These are phyloP conservation scores for Gossypium gossypioides DNA, from an alignment of 441 rosid species.

Conservation along the genomic window DNA sequence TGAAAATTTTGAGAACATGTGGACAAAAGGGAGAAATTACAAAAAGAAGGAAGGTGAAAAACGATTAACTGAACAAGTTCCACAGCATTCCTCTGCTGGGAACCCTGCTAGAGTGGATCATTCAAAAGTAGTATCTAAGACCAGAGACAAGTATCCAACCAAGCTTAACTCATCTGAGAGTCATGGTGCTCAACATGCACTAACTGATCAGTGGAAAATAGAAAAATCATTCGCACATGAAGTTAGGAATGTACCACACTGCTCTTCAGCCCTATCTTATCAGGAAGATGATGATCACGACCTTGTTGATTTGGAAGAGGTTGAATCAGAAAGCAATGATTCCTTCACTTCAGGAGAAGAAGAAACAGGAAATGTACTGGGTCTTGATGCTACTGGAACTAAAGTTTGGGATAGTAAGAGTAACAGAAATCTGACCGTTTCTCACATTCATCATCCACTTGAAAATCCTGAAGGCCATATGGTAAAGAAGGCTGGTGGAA, in stretches of 20 bases:
- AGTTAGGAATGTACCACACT: constrained; percentile 27
- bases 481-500: constrained; percentile 42
- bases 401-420: constrained; percentile 96
- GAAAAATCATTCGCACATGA: constrained; percentile 23
- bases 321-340: constrained; percentile 48
- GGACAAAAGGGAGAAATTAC: constrained; percentile 96
- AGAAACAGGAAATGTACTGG: constrained; percentile 55
- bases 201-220: constrained; percentile 19
- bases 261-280: constrained; percentile 32
- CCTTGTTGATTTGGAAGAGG: constrained; percentile 27
- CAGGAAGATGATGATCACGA: constrained; percentile 42
- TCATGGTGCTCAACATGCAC: constrained; percentile 22
- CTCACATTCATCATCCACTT: constrained; percentile 93
- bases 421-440: constrained; percentile 61
- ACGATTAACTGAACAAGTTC: constrained; percentile 34
- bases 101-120: constrained; percentile 30
- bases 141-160: constrained; percentile 26
- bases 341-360: constrained; percentile 79
- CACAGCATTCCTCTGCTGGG: constrained; percentile 31
- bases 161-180: constrained; percentile 24
- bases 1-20: constrained; percentile 90
- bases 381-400: constrained; percentile 87
- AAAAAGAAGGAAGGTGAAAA: constrained; percentile 50
- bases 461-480: constrained; percentile 53
- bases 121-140: constrained; percentile 22